Percentiles rank a stretch among this genome's conserved stretches.
Conservation (phyloP, 1,284 basidiomycete genomes). For the Agaricales sp. region DNA sequence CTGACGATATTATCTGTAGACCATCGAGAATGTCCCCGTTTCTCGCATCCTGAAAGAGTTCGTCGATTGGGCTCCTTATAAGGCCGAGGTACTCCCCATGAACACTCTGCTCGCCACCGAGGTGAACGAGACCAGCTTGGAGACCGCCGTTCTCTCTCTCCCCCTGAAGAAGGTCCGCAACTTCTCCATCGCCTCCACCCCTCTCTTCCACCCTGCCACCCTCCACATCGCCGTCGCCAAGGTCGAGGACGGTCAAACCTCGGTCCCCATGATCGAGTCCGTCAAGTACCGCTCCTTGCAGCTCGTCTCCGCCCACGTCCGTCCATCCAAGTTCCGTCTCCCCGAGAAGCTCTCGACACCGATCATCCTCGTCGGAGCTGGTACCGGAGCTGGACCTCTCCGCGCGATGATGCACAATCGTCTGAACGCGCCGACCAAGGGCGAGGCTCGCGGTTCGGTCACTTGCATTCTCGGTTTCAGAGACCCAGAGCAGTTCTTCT, state of each 20-base stretch:
- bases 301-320: not conserved
- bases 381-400: not conserved
- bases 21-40: not conserved
- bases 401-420: slow-evolving; percentile 1
- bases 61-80: not conserved
- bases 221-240: not conserved
- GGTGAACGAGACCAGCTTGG: not conserved
- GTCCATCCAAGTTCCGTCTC: not conserved
- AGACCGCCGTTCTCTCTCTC: not conserved
- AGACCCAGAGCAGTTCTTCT: slow-evolving; percentile 2
- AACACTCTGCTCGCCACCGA: not conserved
- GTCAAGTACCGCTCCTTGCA: not conserved
- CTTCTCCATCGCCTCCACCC: not conserved
- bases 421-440: not conserved
- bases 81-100: not conserved
- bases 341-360: not conserved
- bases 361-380: slow-evolving; percentile 1
- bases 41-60: not conserved
- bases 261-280: slow-evolving; percentile 1
- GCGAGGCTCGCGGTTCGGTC: not conserved
- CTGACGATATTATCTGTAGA: not conserved
- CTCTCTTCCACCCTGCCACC: not conserved
- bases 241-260: slow-evolving; percentile 1
- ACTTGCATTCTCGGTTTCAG: slow-evolving; percentile 1
- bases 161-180: not conserved